A percentile compares a stretch with the other conserved stretches of the same genome.
phyloP scores from a whole-genome alignment of 768 basidiomycete species.

The Trametes maxima region DNA sequence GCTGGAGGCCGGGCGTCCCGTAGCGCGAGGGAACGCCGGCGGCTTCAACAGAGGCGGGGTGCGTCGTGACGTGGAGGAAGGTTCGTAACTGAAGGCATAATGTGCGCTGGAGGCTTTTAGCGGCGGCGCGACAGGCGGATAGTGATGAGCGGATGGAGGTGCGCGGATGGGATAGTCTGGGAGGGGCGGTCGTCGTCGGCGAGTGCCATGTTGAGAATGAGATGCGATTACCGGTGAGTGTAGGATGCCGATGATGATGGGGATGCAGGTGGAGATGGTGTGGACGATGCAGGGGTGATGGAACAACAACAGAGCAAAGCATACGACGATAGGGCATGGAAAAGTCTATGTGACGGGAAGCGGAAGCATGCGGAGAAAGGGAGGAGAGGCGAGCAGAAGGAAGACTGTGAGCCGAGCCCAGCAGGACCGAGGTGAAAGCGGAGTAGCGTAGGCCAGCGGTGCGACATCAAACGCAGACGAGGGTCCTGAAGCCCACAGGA shows the following conservation, averaged over 20 bases:
- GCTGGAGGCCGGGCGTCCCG: background rate
- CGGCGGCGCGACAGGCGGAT: slow-evolving; percentile 7
- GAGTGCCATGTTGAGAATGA: slow-evolving; percentile 1
- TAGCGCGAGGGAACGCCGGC: background rate
- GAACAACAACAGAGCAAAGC: slow-evolving; percentile 16
- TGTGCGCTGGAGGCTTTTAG: slow-evolving; percentile 2
- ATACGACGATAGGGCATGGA: slow-evolving; percentile 6
- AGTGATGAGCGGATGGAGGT: background rate
- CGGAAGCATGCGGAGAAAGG: background rate
- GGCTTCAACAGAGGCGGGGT: slow-evolving; percentile 1
- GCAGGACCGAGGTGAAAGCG: slow-evolving; percentile 12
- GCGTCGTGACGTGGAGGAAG: slow-evolving; percentile 2
- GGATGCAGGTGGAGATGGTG: slow-evolving; percentile 2
- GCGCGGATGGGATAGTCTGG: slow-evolving; percentile 8
- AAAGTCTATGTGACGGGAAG: slow-evolving; percentile 7
- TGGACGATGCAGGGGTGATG: slow-evolving; percentile 10
- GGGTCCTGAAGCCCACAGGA: slow-evolving; percentile 9
- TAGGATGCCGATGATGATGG: slow-evolving; percentile 11
- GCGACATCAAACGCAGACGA: slow-evolving; percentile 13
- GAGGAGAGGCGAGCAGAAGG: background rate
- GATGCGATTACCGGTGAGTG: slow-evolving; percentile 19
- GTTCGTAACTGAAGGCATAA: slow-evolving; percentile 6
- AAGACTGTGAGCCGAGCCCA: slow-evolving; percentile 12
- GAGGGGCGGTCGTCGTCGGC: slow-evolving; percentile 9
- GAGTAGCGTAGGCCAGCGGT: slow-evolving; percentile 12